Evolutionary conservation across 2,329 filamentous ascomycete species (phyloP), one percentile per base, ranked within the genome.

Genomic region (Penicillium psychrosexuale): DNA sequence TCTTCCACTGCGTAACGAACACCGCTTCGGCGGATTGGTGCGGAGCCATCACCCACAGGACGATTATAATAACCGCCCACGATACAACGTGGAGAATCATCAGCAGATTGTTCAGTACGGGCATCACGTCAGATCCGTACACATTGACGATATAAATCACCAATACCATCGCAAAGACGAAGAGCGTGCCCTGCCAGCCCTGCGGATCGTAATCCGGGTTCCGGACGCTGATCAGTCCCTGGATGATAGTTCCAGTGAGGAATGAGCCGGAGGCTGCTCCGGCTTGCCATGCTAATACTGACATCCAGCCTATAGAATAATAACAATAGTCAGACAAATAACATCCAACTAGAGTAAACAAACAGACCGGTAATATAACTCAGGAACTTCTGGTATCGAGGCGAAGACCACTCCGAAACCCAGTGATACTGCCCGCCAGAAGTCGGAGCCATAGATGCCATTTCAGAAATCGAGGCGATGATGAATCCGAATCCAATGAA

Each of bases 401-500:
- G 69, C 0, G 80, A 77, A 0, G 81, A 77, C 55, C 83, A 82
- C 48, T 48, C 46, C 6, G 46, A 48, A 12, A 48, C 27, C 27
- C 27, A 48, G 17, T 48, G 36, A 11, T 48, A 84, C 59, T 84
- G 82, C 2, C 82, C 82, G 22, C 82, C 82, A 5, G 78, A 77
- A 0, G 80, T 84, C 0, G 82, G 82, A 2, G 81, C 80, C 68
- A 76, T 77, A 1, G 69, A 72, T 12, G 71, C 69, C 73, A 91
- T 79, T 69, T 95, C 90, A 0, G 88, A 83, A 65, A 93, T 78
- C 5, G 72, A 73, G 22, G 63, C 61, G 27, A 74, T 67, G 17
- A 92, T 80, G 27, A 85, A 86, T 5, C 88, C 87, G 27, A 88
- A 82, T 0, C 88, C 86, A 8, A 92, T 84, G 17, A 87, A 74